Evolutionary conservation across 2,329 filamentous ascomycete species (phyloP).

Genomic region (Taxawa tesnikishii): DNA sequence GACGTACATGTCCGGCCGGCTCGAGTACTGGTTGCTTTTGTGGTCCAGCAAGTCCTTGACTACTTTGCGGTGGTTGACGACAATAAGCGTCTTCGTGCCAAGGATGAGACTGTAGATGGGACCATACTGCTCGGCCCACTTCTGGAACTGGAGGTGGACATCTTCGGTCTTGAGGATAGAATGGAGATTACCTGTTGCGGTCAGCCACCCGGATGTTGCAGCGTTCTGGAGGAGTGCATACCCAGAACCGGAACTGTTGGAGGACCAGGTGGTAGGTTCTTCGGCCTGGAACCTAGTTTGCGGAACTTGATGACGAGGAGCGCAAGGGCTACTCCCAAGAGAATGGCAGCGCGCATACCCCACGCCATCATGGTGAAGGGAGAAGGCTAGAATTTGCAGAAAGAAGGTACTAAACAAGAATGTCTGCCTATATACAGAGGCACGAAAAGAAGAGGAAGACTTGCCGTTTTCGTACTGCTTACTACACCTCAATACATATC

Average conservation of each 20-base stretch:
- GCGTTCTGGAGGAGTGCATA: not conserved
- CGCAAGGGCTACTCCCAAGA: not conserved
- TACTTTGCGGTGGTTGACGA: conserved; percentile 27
- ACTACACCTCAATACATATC: too few relatives aligned
- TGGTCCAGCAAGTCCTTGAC: conserved; percentile 23
- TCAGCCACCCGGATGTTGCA: conserved; percentile 21
- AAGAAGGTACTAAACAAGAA: too few relatives aligned
- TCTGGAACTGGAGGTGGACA: conserved; percentile 16
- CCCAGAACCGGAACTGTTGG: conserved; percentile 28
- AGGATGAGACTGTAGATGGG: conserved; percentile 24
- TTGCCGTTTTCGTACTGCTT: too few relatives aligned
- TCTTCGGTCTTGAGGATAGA: conserved; percentile 19
- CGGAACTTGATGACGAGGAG: not conserved
- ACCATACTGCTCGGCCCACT: conserved; percentile 17
- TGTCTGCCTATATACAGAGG: too few relatives aligned
- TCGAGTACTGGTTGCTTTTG: conserved; percentile 12
- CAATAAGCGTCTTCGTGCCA: conserved; percentile 26
- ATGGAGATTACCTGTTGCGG: conserved; percentile 10
- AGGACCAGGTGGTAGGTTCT: conserved; percentile 19
- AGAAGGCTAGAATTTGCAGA: too few relatives aligned
- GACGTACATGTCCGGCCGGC: conserved; percentile 12
- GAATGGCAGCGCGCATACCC: not conserved
- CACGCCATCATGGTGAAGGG: not conserved
- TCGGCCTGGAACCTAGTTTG: conserved; percentile 1
- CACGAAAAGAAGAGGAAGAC: not conserved